Conservation (phyloP, 257 asterid species). For the Voacanga thouarsii region DNA sequence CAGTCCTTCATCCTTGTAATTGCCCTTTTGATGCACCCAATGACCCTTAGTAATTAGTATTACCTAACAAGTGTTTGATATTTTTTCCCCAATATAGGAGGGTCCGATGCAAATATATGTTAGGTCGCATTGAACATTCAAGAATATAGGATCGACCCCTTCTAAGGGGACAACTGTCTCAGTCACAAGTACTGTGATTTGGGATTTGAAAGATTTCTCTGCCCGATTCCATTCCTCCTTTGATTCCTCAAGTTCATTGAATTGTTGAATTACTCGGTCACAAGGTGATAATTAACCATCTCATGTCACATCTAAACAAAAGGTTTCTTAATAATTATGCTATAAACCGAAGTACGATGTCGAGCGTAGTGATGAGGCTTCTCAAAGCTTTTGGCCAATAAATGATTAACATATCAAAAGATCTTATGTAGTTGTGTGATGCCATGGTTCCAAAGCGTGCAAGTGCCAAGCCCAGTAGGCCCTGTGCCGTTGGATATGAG, state of each 20-base stretch:
- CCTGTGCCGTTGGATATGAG: too few species aligned
- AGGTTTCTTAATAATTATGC: not conserved
- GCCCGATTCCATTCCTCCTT: not conserved
- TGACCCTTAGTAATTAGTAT: not conserved
- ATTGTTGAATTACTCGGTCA: not conserved
- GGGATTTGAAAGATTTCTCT: not conserved
- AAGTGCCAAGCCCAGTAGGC: too few species aligned
- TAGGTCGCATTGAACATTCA: not conserved
- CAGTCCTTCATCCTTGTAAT: conserved; percentile 14
- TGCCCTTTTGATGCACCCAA: conserved; percentile 20
- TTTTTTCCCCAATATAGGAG: conserved; percentile 17
- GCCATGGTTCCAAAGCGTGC: too few species aligned
- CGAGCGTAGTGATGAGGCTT: too few species aligned
- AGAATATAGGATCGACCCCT: not conserved
- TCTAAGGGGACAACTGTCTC: conserved; percentile 8
- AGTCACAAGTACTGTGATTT: conserved; percentile 3
- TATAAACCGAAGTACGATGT: not conserved
- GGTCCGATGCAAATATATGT: not conserved
- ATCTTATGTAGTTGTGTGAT: too few species aligned
- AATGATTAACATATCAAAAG: too few species aligned
- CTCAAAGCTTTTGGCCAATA: too few species aligned
- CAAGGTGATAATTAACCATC: not conserved
- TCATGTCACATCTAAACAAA: not conserved
- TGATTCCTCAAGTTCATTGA: conserved; percentile 19
- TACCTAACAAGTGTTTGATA: conserved; percentile 7